phyloP scores from a whole-genome alignment of 495 filamentous ascomycete genomes.

The Penicillium arizonense region DNA sequence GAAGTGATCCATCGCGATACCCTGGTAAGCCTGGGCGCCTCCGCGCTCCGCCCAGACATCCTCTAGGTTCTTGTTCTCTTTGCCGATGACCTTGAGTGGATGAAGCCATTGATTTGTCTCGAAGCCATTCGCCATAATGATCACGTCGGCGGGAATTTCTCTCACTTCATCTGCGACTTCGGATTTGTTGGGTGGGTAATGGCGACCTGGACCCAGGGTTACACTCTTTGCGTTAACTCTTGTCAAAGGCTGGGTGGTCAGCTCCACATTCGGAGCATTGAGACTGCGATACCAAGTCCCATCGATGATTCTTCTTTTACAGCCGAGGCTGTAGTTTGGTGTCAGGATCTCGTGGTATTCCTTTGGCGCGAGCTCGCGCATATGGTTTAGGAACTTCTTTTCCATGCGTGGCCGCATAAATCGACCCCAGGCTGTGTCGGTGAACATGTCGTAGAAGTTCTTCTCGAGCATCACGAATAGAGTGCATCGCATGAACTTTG shows the following conservation, averaged over 20 bases:
- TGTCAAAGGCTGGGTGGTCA: conserved; percentile 55
- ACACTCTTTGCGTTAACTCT: conserved; percentile 48
- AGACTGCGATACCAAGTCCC: conserved; percentile 54
- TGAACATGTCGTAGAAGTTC: conserved; percentile 34
- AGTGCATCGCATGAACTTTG: conserved; percentile 23
- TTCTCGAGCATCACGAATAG: conserved; percentile 38
- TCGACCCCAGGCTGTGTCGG: conserved; percentile 25
- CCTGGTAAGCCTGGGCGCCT: conserved; percentile 62
- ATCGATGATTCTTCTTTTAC: conserved; percentile 61
- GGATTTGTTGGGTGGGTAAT: conserved; percentile 41
- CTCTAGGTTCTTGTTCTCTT: conserved; percentile 45
- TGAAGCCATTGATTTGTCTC: conserved; percentile 42
- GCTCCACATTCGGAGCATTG: conserved; percentile 51
- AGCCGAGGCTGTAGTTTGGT: conserved; percentile 60
- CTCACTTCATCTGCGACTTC: conserved; percentile 31
- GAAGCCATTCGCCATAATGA: conserved; percentile 61
- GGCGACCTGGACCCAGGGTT: conserved; percentile 49
- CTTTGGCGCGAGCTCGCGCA: conserved; percentile 50
- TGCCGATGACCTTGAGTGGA: conserved; percentile 40
- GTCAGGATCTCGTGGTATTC: conserved; percentile 65
- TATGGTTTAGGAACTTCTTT: conserved; percentile 39
- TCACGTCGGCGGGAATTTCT: conserved; percentile 55
- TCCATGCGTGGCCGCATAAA: conserved; percentile 30
- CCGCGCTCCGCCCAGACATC: conserved; percentile 58
- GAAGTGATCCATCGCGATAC: conserved; percentile 62